These are phyloP conservation scores for Sporothrix inflata DNA, from an alignment of 2,329 filamentous ascomycete species.

Conservation along the genomic window DNA sequence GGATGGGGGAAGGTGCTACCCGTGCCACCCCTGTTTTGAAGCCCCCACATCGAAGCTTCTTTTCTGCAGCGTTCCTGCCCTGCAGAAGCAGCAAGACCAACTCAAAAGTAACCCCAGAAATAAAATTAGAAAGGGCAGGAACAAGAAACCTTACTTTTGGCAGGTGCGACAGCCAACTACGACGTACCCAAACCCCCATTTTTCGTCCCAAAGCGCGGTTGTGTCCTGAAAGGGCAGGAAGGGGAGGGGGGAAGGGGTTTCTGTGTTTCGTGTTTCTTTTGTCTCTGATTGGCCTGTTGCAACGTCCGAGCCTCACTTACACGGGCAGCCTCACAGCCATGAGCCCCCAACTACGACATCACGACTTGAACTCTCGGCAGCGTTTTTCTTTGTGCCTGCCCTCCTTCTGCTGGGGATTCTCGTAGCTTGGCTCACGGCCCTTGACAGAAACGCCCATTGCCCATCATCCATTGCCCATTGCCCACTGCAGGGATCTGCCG, in stretches of 20 bases:
- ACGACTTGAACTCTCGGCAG: neutral
- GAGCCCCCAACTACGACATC: neutral
- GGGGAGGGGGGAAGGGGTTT: neutral
- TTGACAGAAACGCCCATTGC: neutral
- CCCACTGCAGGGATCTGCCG: neutral
- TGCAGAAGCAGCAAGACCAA: neutral
- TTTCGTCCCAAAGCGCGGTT: slow-evolving; percentile 24
- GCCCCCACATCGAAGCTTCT: neutral
- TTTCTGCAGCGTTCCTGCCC: neutral
- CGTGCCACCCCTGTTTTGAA: slow-evolving; percentile 29
- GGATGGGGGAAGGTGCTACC: neutral
- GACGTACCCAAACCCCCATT: neutral
- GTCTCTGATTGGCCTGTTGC: slow-evolving; percentile 26
- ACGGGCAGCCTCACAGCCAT: neutral
- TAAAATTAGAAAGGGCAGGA: slow-evolving; percentile 19
- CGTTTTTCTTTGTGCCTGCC: neutral
- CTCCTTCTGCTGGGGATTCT: neutral
- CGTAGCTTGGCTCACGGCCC: neutral
- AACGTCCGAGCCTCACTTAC: slow-evolving; percentile 24
- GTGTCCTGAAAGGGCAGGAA: neutral
- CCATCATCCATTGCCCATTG: neutral
- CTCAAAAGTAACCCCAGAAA: neutral
- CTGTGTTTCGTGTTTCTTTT: slow-evolving; percentile 26
- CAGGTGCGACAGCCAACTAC: slow-evolving; percentile 14
- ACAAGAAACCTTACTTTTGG: slow-evolving; percentile 29